Conservation (phyloP, 192 early-diverging fungal species). For the Chytriomyces confervae region DNA sequence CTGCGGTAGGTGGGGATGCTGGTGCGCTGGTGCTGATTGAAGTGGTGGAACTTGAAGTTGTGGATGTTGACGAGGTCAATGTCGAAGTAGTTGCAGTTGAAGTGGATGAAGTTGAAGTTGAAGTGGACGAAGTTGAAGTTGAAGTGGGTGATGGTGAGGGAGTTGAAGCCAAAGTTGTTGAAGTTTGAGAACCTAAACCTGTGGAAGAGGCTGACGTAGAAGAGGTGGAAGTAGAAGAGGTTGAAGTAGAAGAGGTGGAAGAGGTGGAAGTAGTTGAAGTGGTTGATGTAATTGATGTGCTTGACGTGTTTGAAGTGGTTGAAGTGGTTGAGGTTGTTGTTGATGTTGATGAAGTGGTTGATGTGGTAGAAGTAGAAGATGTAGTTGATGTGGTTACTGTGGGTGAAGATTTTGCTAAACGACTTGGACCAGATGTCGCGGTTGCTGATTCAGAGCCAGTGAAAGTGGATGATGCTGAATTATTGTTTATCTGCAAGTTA, state of each 20-base stretch:
- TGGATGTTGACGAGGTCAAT: conserved; percentile 44
- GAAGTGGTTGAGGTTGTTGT: not conserved
- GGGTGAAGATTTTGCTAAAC: not conserved
- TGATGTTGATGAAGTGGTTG: not conserved
- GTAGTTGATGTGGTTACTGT: not conserved
- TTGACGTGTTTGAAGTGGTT: not conserved
- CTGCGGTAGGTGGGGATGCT: not conserved
- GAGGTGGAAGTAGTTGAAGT: conserved; percentile 62
- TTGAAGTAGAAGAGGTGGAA: conserved; percentile 83
- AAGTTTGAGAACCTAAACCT: conserved; percentile 45
- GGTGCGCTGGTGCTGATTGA: not conserved
- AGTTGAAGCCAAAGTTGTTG: conserved; percentile 63
- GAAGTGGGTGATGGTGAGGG: conserved; percentile 72
- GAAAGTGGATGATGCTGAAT: not conserved
- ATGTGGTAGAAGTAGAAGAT: not conserved
- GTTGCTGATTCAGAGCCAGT: not conserved
- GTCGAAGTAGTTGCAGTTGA: conserved; percentile 60
- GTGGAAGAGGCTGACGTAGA: conserved; percentile 81
- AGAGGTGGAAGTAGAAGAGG: conserved; percentile 63
- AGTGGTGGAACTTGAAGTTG: not conserved
- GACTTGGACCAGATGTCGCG: not conserved
- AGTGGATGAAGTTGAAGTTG: conserved; percentile 71
- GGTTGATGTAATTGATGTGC: not conserved
- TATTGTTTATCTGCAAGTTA: not conserved
- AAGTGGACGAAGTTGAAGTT: conserved; percentile 67